Evolutionary conservation across 257 asterid genomes (phyloP), one percentile per base, ranked within the genome.

Genomic region (Eustoma russellianum): DNA sequence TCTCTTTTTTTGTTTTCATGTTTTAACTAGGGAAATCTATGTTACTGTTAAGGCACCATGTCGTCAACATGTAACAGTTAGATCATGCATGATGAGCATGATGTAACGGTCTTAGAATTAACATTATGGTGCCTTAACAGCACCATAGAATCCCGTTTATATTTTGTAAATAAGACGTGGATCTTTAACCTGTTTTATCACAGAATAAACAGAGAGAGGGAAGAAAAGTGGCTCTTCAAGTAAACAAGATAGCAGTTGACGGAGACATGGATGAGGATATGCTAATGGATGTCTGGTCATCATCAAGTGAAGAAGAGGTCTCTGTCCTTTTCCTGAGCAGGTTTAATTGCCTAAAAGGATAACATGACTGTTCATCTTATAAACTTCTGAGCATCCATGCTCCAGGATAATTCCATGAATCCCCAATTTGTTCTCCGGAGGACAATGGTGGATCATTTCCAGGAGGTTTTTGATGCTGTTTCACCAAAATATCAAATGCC

Each of bases 401-500:
- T 71, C 62, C 41, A 81, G 97, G 87, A 67, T 70, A 72, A 46
- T 59, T 78, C 63, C 54, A 74, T 56, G 64, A 55, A 33, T 43
- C 38, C 53, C 40, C 74, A 74, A 64, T 46, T 75, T 38, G 60
- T 47, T 55, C 50, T 67, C 48, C 74, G 79, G 64, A 78, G 63
- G 70, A 79, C 85, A 40, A 79, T 89, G 81, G 85, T 77, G n/a
- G 89, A 85, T 73, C 85, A 74, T 68, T 83, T 89, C 69, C 90
- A 83, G 58, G 85, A 80, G 61, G 94, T 81, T 66, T 70, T 85
- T 61, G 87, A 78, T 70, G 66, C 71, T 17, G 72, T 63, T 11
- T 50, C 82, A 41, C 49, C 33, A 15, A 66, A 58, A 17, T 79
- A 72, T 49, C 71, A 72, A 44, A 55, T 57, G 41, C 66, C 73